Conservation (phyloP, 768 basidiomycete genomes). For the Floccularia luteovirens region DNA sequence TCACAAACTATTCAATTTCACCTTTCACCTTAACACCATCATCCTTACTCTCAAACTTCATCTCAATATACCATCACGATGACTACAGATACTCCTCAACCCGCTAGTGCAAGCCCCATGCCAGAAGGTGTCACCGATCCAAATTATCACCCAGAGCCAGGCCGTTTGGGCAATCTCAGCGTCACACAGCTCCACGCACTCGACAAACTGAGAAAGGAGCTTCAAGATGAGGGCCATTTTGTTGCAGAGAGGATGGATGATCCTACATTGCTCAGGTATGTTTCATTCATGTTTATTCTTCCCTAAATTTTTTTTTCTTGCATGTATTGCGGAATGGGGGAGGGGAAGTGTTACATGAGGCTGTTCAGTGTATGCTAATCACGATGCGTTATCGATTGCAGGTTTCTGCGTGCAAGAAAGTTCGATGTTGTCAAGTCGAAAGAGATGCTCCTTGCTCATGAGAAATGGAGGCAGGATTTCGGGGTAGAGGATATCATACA, state of each 20-base stretch:
- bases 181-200: constrained; percentile 54
- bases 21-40: no score
- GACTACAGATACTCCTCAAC: constrained; percentile 6
- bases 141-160: constrained; percentile 59
- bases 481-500: constrained; percentile 67
- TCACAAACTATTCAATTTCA: no score
- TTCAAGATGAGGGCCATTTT: constrained; percentile 53
- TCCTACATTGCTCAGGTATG: constrained; percentile 53
- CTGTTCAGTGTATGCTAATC: no score
- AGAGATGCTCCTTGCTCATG: constrained; percentile 72
- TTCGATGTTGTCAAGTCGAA: constrained; percentile 83
- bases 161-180: constrained; percentile 70
- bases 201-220: constrained; percentile 56
- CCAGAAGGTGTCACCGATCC: constrained; percentile 57
- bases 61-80: neutral
- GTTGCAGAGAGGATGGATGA: constrained; percentile 65
- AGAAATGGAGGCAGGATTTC: constrained; percentile 88
- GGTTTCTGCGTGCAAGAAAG: constrained; percentile 89
- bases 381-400: constrained; percentile 16
- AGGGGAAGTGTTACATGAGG: no score
- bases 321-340: neutral
- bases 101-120: constrained; percentile 46
- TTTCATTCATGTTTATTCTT: constrained; percentile 3
- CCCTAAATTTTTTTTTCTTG: constrained; percentile 7
- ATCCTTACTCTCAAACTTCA: neutral